Evolutionary conservation across 805 yeast species (phyloP), one percentile per base, ranked within the genome.

Genomic region (Metschnikowia baotianmanensis): DNA sequence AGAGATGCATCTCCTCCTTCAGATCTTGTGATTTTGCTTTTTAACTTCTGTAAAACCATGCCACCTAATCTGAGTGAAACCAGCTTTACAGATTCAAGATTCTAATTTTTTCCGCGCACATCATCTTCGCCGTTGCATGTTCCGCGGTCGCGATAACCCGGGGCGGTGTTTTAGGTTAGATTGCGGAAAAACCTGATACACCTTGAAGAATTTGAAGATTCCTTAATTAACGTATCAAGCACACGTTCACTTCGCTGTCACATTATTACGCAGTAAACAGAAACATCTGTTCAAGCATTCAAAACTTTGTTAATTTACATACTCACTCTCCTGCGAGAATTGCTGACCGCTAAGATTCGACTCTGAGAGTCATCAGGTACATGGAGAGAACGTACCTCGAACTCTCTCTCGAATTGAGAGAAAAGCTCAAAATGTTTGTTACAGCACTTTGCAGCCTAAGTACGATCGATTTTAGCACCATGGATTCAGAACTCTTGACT

Each of bases 381-480:
- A 31, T 31, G 35, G 23, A 22, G 6, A 19, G 15, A 9, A 31
- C 18, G 6, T 31, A 13, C 13, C 12, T 22, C 12, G 27, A 31
- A 7, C 27, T 22, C 27, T 21, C 15, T 6, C 20, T 31, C 8
- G 35, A 31, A 13, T 22, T 31, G 19, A 31, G 27, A 31, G 35
- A 31, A 13, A 21, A 15, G 25, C 35, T 31, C 13, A 21, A 21
- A 21, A 31, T 31, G 35, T 31, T 31, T n/a, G 27, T 31, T 3
- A 31, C 35, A 21, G 35, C 35, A 5, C 35, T 31, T 21, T 31
- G 35, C n/a, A 31, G 35, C 35, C 27, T 31, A 21, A 31, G 35
- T 13, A 21, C 35, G 9, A 19, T 31, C 10, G 35, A 31, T 13
- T 31, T n/a, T 17, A 15, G 15, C 18, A 16, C 35, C 6, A 31